These are phyloP conservation scores for Trypethelium eluteriae DNA, from an alignment of 495 filamentous ascomycete genomes.

Conservation along the genomic window DNA sequence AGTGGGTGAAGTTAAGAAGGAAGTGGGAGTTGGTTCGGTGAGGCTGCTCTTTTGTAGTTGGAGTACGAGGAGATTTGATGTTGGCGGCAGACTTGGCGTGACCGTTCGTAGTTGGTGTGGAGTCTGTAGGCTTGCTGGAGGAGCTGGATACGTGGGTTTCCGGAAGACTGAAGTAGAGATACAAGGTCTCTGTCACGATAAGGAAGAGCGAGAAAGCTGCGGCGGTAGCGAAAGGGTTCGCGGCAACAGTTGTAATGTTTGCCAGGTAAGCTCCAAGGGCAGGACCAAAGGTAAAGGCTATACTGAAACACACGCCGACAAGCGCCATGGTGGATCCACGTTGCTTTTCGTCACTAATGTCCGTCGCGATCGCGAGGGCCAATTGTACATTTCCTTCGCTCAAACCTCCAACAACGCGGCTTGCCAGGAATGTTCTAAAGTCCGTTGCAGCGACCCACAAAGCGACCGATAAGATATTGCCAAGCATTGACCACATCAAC, in stretches of 20 bases:
- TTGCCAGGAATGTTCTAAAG: conserved; percentile 91
- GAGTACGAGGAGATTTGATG: conserved; percentile 11
- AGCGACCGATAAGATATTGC: conserved; percentile 84
- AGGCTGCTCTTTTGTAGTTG: conserved; percentile 25
- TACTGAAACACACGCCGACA: conserved; percentile 91
- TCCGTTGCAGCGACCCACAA: conserved; percentile 90
- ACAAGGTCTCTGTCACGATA: conserved; percentile 76
- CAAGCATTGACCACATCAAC: conserved; percentile 86
- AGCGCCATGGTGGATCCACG: conserved; percentile 89
- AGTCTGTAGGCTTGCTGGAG: background rate
- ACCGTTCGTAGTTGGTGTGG: conserved; percentile 25
- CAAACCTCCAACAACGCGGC: conserved; percentile 81
- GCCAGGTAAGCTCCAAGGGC: conserved; percentile 80
- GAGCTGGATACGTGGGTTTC: conserved; percentile 65
- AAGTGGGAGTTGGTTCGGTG: conserved; percentile 68
- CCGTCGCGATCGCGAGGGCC: conserved; percentile 92
- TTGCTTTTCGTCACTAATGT: conserved; percentile 76
- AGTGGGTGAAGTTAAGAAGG: conserved; percentile 78
- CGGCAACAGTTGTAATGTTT: conserved; percentile 62
- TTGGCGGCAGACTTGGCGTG: conserved; percentile 3
- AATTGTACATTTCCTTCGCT: conserved; percentile 97
- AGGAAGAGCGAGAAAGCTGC: conserved; percentile 76
- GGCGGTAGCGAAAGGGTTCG: conserved; percentile 88
- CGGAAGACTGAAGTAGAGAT: conserved; percentile 78
- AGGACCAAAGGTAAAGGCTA: conserved; percentile 94